phyloP scores from a whole-genome alignment of 805 yeast genomes.

The Groenewaldozyma salmanticensis region DNA sequence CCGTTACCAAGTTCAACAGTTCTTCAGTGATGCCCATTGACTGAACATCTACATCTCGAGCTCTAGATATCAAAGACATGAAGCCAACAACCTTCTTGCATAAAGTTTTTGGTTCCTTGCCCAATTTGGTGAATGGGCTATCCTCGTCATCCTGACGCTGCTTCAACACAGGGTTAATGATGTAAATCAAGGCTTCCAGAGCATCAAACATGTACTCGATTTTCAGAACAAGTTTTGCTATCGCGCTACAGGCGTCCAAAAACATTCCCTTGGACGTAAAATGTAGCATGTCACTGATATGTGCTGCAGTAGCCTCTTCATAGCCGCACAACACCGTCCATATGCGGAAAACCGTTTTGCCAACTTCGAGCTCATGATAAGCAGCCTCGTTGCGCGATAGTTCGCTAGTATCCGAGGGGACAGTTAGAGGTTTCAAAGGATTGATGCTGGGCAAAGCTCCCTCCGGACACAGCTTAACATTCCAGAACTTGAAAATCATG shows the following conservation, averaged over 20 bases:
- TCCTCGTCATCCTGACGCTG: conserved; percentile 11
- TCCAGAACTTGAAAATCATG: conserved; percentile 97
- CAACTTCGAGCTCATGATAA: conserved; percentile 52
- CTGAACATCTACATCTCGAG: conserved; percentile 14
- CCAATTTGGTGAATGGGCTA: conserved; percentile 16
- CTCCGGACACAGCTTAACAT: conserved; percentile 52
- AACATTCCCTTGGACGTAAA: conserved; percentile 69
- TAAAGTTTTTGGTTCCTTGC: conserved; percentile 68
- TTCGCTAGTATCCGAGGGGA: conserved; percentile 9
- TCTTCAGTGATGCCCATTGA: conserved; percentile 25
- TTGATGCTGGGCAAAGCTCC: conserved; percentile 10
- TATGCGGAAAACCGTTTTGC: conserved; percentile 47
- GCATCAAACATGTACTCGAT: conserved; percentile 72
- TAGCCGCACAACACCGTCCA: conserved; percentile 84
- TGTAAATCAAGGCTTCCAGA: conserved; percentile 41
- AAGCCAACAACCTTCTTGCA: conserved; percentile 87
- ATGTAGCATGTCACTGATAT: conserved; percentile 86
- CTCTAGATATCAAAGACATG: conserved; percentile 68
- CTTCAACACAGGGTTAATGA: conserved; percentile 17
- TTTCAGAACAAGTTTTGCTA: conserved; percentile 63
- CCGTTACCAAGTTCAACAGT: conserved; percentile 72
- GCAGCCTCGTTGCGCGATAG: conserved; percentile 12
- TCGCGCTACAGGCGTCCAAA: conserved; percentile 51
- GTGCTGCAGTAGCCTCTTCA: conserved; percentile 84
- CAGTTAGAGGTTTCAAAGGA: conserved; percentile 12